Percentiles rank a stretch among this genome's conserved stretches.
phyloP scores from a whole-genome alignment of 345 rosid genomes.

The Nephelium lappaceum region DNA sequence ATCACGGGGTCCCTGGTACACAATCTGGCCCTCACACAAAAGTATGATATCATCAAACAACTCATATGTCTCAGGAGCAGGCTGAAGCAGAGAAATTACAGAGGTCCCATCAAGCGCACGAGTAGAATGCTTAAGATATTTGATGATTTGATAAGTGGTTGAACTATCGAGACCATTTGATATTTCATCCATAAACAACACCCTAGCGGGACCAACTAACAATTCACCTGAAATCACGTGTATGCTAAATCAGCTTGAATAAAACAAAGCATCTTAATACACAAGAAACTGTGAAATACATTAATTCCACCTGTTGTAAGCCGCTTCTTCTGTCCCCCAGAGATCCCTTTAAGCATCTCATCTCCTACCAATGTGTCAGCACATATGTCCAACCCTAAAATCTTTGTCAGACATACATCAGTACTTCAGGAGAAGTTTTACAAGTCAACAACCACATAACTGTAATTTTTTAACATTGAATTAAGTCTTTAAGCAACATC shows the following conservation, averaged over 20 bases:
- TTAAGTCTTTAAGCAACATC: background rate
- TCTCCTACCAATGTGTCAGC: constrained; percentile 97
- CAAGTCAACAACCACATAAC: constrained; percentile 11
- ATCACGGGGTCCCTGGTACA: constrained; percentile 91
- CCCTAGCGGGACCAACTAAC: constrained; percentile 95
- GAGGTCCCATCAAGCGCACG: constrained; percentile 85
- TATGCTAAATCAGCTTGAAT: constrained; percentile 24
- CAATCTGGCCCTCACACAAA: constrained; percentile 89
- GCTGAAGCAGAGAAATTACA: constrained; percentile 85
- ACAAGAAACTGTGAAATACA: constrained; percentile 4
- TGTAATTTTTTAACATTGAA: background rate
- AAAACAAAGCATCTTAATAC: constrained; percentile 10
- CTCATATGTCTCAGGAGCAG: constrained; percentile 93
- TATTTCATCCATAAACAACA: constrained; percentile 97
- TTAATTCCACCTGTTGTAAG: constrained; percentile 78
- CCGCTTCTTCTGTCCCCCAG: constrained; percentile 98
- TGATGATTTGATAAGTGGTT: constrained; percentile 89
- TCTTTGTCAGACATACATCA: constrained; percentile 74
- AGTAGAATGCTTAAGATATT: constrained; percentile 85
- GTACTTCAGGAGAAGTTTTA: constrained; percentile 40
- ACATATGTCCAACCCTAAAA: constrained; percentile 95
- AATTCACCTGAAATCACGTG: constrained; percentile 68
- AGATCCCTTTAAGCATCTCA: constrained; percentile 98
- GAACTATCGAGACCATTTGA: constrained; percentile 97
- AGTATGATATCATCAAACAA: constrained; percentile 92